Conservation (phyloP, 2,329 filamentous ascomycete genomes). For the Penicillium sp. region DNA sequence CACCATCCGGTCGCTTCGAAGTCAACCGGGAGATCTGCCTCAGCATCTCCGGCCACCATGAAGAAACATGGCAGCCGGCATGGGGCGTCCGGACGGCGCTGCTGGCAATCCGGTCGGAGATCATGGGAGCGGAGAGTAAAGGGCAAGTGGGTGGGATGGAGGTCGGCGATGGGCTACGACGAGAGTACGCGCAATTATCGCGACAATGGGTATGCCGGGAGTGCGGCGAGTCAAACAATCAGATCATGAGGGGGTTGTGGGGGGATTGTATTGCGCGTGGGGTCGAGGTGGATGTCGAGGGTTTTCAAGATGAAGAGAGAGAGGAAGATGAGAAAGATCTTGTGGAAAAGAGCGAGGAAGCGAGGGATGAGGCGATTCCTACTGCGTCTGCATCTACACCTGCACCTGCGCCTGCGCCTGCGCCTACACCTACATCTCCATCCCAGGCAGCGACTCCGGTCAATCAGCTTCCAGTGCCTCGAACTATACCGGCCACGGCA, state of each 20-base stretch:
- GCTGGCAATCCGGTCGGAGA: slow-evolving; percentile 63
- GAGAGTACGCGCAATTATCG: slow-evolving; percentile 63
- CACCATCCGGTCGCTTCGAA: slow-evolving; percentile 87
- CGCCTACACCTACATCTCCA: neutral
- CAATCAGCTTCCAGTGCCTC: neutral
- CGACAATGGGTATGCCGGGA: slow-evolving; percentile 60
- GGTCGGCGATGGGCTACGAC: slow-evolving; percentile 60
- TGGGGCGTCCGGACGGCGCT: slow-evolving; percentile 94
- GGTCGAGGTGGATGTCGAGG: slow-evolving; percentile 32
- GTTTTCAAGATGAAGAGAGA: slow-evolving; percentile 37
- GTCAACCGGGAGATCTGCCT: slow-evolving; percentile 96
- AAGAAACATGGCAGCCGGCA: slow-evolving; percentile 97
- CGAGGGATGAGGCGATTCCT: slow-evolving; percentile 10
- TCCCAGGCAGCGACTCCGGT: neutral
- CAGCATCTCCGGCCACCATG: slow-evolving; percentile 88
- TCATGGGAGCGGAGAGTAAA: slow-evolving; percentile 85
- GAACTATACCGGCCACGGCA: neutral
- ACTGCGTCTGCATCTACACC: slow-evolving; percentile 1
- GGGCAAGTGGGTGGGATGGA: slow-evolving; percentile 91
- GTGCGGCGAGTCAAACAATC: slow-evolving; percentile 56
- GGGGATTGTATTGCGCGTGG: slow-evolving; percentile 29
- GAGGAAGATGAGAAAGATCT: slow-evolving; percentile 40
- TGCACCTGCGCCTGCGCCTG: neutral
- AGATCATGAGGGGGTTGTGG: slow-evolving; percentile 35
- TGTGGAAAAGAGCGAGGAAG: slow-evolving; percentile 44